Percentiles rank a stretch among this genome's conserved stretches.
Conservation (phyloP, 148 eudicot genomes). For the Chenopodium suecicum region DNA sequence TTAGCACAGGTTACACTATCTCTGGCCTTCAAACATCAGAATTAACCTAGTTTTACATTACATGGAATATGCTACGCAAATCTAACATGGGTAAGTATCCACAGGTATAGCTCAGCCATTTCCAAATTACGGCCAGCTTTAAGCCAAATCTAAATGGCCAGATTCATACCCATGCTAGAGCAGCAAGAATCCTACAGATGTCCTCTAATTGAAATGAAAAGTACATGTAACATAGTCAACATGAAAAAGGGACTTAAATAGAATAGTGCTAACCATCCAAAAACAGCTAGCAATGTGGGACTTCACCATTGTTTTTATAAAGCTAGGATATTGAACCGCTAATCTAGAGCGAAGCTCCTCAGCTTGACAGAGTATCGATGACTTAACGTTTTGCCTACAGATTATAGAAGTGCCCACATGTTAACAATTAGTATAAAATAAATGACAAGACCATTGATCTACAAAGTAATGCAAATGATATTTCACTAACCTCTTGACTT, state of each 20-base stretch:
- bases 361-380: conserved; percentile 16
- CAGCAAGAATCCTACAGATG: not conserved
- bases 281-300: conserved; percentile 21
- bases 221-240: not conserved
- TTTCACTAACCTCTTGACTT: conserved; percentile 22
- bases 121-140: not conserved
- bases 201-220: not conserved
- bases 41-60: not conserved
- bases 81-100: not conserved
- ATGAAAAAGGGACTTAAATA: not conserved
- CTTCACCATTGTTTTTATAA: conserved; percentile 10
- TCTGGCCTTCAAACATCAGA: not conserved
- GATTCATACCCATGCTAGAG: not conserved
- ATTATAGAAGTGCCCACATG: not conserved
- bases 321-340: conserved; percentile 19
- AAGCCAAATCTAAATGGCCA: not conserved
- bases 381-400: conserved; percentile 17
- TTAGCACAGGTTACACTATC: not conserved
- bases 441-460: not conserved
- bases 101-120: not conserved
- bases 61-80: too few relatives aligned
- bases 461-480: not conserved
- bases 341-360: conserved; percentile 16
- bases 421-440: not conserved
- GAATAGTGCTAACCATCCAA: conserved; percentile 29